These are phyloP conservation scores for Linnemannia elongata DNA, from an alignment of 192 early-diverging fungal species.

Conservation along the genomic window DNA sequence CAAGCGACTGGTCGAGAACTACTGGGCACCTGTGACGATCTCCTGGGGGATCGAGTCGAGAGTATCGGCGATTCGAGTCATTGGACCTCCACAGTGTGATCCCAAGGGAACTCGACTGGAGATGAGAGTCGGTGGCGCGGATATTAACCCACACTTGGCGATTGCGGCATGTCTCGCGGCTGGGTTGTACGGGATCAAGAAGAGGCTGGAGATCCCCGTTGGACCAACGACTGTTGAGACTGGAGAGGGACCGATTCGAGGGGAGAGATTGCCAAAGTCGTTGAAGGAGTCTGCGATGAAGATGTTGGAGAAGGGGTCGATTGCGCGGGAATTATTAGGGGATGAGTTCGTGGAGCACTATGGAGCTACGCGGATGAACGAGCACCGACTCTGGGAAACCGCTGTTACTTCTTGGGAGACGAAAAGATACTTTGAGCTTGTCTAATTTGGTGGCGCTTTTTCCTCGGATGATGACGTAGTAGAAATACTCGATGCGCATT, in stretches of 20 bases:
- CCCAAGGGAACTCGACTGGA: constrained; percentile 78
- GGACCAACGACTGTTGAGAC: constrained; percentile 40
- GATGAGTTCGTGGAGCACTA: constrained; percentile 86
- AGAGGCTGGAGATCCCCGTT: constrained; percentile 66
- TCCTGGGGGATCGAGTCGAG: constrained; percentile 86
- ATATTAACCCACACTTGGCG: constrained; percentile 84
- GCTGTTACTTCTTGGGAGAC: constrained; percentile 84
- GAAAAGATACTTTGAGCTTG: constrained; percentile 73
- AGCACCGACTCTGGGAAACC: constrained; percentile 79
- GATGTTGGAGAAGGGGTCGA: constrained; percentile 74
- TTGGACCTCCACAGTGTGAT: constrained; percentile 79
- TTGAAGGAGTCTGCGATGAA: constrained; percentile 74
- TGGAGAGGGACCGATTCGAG: constrained; percentile 21
- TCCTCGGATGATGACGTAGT: not conserved
- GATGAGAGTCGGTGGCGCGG: constrained; percentile 86
- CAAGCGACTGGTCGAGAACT: constrained; percentile 86
- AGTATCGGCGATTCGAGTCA: constrained; percentile 78
- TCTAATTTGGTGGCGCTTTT: constrained; percentile 53
- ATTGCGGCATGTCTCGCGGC: constrained; percentile 78
- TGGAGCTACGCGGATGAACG: constrained; percentile 78
- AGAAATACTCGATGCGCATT: too few species aligned
- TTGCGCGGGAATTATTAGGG: constrained; percentile 80
- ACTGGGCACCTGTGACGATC: constrained; percentile 87
- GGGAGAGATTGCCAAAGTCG: constrained; percentile 64
- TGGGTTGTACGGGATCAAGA: constrained; percentile 79